phyloP scores from a whole-genome alignment of 768 basidiomycete species.

The Boletus sp. region DNA sequence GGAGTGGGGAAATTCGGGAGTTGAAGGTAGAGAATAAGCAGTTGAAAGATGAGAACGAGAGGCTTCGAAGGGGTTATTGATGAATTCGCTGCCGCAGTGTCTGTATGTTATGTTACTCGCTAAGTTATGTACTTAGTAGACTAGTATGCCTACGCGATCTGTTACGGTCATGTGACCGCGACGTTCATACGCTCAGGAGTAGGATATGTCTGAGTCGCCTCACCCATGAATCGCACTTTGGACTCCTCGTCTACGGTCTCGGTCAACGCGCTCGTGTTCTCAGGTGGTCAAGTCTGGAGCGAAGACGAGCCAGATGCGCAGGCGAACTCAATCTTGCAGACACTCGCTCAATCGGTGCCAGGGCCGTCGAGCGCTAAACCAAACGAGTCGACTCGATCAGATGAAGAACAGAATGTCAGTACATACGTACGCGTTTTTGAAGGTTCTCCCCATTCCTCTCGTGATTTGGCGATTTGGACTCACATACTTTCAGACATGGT shows the following conservation, averaged over 20 bases:
- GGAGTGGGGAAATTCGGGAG: slow-evolving; percentile 52
- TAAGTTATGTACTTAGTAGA: too few species aligned
- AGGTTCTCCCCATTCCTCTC: slow-evolving; percentile 16
- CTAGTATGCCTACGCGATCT: neutral
- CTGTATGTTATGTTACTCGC: neutral
- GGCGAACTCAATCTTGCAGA: slow-evolving; percentile 1
- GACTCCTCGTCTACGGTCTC: slow-evolving; percentile 13
- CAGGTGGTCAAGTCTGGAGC: slow-evolving; percentile 24
- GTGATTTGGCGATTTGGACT: neutral
- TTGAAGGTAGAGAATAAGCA: slow-evolving; percentile 47
- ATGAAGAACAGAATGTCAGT: slow-evolving; percentile 15
- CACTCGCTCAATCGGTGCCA: slow-evolving; percentile 8
- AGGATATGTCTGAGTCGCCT: too few species aligned
- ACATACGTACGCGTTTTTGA: slow-evolving; percentile 31
- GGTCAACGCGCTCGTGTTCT: slow-evolving; percentile 31
- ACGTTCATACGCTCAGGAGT: neutral
- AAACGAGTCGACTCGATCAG: slow-evolving; percentile 1
- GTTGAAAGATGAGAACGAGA: slow-evolving; percentile 66
- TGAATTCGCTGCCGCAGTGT: neutral
- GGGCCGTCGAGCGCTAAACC: slow-evolving; percentile 11
- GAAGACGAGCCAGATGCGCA: slow-evolving; percentile 16
- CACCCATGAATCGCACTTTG: slow-evolving; percentile 7
- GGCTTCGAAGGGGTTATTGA: slow-evolving; percentile 46
- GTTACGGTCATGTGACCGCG: slow-evolving; percentile 13
- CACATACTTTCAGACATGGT: slow-evolving; percentile 50